Percentiles rank a stretch among this genome's conserved stretches.
phyloP scores from a whole-genome alignment of 257 asterid species.

The Galeopsis tetrahit region DNA sequence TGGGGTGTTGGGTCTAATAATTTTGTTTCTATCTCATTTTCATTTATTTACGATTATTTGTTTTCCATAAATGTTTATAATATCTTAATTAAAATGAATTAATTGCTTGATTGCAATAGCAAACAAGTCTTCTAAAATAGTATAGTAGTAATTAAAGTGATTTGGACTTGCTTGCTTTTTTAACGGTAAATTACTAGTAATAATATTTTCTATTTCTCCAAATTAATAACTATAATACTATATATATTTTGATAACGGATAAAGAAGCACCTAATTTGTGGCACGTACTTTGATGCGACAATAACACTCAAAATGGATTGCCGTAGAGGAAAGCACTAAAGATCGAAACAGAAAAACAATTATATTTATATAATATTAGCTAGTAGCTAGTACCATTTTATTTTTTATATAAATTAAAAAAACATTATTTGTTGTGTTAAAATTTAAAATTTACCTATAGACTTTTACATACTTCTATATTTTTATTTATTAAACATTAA shows the following conservation, averaged over 20 bases:
- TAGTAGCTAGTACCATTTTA: too few relatives aligned
- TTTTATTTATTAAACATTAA: too few relatives aligned
- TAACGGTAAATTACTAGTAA: not conserved
- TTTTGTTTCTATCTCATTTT: too few relatives aligned
- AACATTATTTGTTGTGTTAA: too few relatives aligned
- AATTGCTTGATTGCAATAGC: not conserved
- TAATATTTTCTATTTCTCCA: not conserved
- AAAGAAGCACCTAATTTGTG: conserved; percentile 27
- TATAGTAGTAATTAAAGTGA: too few relatives aligned
- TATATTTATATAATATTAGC: too few relatives aligned
- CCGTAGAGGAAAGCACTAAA: conserved; percentile 52
- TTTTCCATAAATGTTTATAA: too few relatives aligned
- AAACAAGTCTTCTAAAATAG: not conserved
- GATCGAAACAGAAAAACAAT: not conserved
- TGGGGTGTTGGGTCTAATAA: too few relatives aligned
- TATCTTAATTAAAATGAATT: not conserved
- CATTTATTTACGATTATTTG: too few relatives aligned
- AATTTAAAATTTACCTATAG: too few relatives aligned
- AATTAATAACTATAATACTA: not conserved
- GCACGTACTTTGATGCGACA: conserved; percentile 16
- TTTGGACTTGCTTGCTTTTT: not conserved
- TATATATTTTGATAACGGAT: not conserved
- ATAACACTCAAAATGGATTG: conserved; percentile 41
- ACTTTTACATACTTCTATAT: too few relatives aligned
- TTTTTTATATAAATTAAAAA: too few relatives aligned